These are phyloP conservation scores for Fagopyrum homotropicum DNA, from an alignment of 148 eudicot genomes.

Conservation along the genomic window DNA sequence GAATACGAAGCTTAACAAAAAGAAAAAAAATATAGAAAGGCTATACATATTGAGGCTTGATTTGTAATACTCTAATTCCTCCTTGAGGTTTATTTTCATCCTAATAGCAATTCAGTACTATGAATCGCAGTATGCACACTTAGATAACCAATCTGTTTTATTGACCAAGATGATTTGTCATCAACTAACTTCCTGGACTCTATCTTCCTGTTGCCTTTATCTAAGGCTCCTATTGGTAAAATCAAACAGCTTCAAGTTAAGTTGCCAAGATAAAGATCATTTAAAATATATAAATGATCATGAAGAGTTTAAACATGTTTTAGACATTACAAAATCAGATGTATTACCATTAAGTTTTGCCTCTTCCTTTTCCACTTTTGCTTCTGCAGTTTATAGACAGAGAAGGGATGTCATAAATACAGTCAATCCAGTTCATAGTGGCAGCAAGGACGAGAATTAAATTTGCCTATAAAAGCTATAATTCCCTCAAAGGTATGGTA, in stretches of 20 bases:
- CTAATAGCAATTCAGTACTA: not conserved
- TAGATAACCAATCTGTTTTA: not conserved
- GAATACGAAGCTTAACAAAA: too few relatives aligned
- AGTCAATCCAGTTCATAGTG: not conserved
- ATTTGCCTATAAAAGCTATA: not conserved
- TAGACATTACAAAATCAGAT: not conserved
- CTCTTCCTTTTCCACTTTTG: slow-evolving; percentile 88
- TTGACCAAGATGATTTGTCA: not conserved
- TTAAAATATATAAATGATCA: not conserved
- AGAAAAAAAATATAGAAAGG: too few relatives aligned
- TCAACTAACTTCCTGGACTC: not conserved
- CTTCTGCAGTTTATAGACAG: slow-evolving; percentile 45
- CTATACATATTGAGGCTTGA: not conserved
- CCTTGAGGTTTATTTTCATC: not conserved
- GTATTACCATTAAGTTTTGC: slow-evolving; percentile 56
- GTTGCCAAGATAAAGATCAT: not conserved
- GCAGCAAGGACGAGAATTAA: slow-evolving; percentile 1
- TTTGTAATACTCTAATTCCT: not conserved
- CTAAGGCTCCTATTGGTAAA: not conserved
- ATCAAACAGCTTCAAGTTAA: not conserved
- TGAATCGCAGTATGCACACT: not conserved
- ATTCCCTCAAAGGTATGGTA: not conserved
- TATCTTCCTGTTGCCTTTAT: not conserved
- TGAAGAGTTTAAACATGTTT: not conserved
- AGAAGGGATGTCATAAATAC: not conserved